Evolutionary conservation across 1,284 basidiomycete genomes (phyloP).

Genomic region (Cryptococcus depauperatus): DNA sequence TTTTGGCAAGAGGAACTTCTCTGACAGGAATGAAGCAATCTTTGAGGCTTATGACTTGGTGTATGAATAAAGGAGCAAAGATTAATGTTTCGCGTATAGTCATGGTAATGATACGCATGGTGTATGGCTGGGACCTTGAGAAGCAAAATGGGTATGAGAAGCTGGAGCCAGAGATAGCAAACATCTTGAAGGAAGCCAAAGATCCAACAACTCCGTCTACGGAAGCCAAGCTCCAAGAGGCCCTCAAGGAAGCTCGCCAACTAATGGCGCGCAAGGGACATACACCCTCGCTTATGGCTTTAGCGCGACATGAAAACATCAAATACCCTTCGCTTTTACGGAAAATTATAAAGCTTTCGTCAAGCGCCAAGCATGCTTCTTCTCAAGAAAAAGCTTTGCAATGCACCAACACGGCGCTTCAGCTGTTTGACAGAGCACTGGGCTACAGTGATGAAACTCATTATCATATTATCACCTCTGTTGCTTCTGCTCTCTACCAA

Average conservation of each 20-base stretch:
- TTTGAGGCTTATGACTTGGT: conserved; percentile 8
- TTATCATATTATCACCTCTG: neutral
- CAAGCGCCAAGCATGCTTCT: no score
- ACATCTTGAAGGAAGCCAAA: conserved; percentile 1
- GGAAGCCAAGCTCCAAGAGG: conserved; percentile 2
- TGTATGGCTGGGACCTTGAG: neutral
- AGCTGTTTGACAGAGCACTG: conserved; percentile 2
- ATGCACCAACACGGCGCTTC: no score
- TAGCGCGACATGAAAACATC: no score
- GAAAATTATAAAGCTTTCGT: no score
- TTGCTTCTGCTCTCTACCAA: neutral
- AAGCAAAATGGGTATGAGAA: conserved; percentile 4
- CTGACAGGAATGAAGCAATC: conserved; percentile 1
- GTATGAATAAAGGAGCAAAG: neutral
- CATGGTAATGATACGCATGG: conserved; percentile 4
- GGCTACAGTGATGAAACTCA: conserved; percentile 4
- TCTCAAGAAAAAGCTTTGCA: no score
- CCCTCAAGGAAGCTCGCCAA: no score
- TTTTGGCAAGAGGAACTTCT: neutral
- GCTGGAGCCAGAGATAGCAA: conserved; percentile 1
- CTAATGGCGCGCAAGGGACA: no score
- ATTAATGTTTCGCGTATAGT: neutral
- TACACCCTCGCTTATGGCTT: no score
- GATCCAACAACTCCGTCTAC: neutral
- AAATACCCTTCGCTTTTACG: no score